Evolutionary conservation across 1,139 yeast genomes (phyloP), one percentile per base, ranked within the genome.

Genomic region (Arxiozyma telluris): DNA sequence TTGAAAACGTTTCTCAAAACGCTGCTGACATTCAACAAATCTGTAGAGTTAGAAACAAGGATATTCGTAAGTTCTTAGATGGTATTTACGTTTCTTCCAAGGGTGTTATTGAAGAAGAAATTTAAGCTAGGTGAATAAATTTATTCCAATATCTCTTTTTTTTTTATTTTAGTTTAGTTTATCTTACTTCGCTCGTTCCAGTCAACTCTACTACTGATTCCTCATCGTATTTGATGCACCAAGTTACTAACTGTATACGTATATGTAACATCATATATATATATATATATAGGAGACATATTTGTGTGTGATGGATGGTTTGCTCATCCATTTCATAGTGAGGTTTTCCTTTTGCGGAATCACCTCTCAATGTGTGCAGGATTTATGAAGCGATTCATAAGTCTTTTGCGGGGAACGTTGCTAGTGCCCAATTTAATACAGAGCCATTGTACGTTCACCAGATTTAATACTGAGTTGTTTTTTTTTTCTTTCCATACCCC

Each of bases 1-100:
- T 93, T 71, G 98, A 93, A 81, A 87, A 83, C 72, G 98, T 93
- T 69, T 93, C 98, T 65, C 98, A 93, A 81, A 86, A 91, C 73
- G 95, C 96, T 78, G 98, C 98, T 71, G 97, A 91, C 74, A 82
- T 93, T 70, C 97, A 93, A 81, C 98, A 94, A 82, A 83, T 83
- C 78, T 91, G 98, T 82, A 86, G 95, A 77, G 98, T 91, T 74
- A 88, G 97, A 84, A 93, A 93, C 95, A 94, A 94, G 91, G 99
- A 94, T 93, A 93, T 94, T 91, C 90, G 98, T 82, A 93, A 93
- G 86, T 93, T 86, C 81, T 87, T 93, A 84, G 98, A 93, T 79
- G 98, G 98, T 90, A 91, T 93, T 81, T 93, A 93, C 78, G 98
- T 93, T 71, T 91, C 98, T 66, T 95, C 88, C 81, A 87, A 88